Conservation (phyloP, 139 green algal species). For the Trebouxia sp. region DNA sequence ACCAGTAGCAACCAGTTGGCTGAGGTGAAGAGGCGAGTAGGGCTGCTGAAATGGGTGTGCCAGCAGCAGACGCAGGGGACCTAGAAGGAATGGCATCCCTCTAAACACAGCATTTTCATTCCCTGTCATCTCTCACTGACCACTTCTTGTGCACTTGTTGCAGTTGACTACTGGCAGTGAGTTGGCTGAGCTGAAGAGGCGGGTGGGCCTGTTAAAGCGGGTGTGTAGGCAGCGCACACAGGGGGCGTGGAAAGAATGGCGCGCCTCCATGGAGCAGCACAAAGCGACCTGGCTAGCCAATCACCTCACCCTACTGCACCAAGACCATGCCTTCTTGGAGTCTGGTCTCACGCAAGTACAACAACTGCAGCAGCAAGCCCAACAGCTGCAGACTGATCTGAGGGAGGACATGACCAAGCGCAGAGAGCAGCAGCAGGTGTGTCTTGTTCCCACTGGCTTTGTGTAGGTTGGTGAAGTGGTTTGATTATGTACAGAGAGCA, state of each 20-base stretch:
- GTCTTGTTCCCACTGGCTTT: neutral
- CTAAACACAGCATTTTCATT: too few species aligned
- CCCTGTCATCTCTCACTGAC: neutral
- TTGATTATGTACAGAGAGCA: too few species aligned
- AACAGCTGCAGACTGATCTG: neutral
- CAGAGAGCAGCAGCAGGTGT: neutral
- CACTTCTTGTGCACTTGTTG: neutral
- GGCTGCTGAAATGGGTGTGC: neutral
- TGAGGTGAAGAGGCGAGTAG: neutral
- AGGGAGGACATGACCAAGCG: neutral
- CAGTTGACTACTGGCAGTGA: slow-evolving; percentile 34
- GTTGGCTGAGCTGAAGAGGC: slow-evolving; percentile 55
- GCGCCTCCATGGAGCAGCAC: slow-evolving; percentile 37
- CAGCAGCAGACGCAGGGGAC: too few species aligned
- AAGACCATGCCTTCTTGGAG: neutral
- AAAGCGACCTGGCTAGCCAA: neutral
- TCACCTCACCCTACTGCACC: neutral
- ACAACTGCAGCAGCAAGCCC: neutral
- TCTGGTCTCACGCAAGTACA: neutral
- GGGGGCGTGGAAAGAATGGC: slow-evolving; percentile 62
- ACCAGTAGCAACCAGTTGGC: neutral
- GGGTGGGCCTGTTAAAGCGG: slow-evolving; percentile 64
- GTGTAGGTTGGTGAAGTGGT: neutral
- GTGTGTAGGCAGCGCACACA: slow-evolving; percentile 60
- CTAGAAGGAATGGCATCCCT: too few species aligned